These are phyloP conservation scores for Talaromyces sp. DNA, from an alignment of 2,329 filamentous ascomycete genomes.

Conservation along the genomic window DNA sequence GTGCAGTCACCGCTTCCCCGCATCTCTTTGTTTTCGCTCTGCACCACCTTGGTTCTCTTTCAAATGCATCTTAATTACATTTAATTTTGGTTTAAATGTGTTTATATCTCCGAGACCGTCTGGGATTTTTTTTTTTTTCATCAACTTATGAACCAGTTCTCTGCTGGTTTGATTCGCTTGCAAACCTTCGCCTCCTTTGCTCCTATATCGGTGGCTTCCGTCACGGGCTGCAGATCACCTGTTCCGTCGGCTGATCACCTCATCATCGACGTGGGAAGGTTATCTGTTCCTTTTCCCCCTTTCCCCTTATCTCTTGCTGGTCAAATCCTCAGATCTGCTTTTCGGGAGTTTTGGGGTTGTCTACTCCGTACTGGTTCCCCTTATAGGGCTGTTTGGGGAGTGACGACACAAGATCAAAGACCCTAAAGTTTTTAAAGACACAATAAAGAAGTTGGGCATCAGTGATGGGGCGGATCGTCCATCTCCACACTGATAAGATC, in stretches of 20 bases:
- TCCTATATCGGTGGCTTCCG: slow-evolving; percentile 8
- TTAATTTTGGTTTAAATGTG: background rate
- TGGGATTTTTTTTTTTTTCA: background rate
- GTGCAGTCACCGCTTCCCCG: background rate
- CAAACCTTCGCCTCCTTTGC: slow-evolving; percentile 2
- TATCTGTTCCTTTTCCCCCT: background rate
- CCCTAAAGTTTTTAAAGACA: background rate
- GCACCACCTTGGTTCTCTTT: background rate
- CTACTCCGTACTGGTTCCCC: background rate
- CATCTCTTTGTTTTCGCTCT: slow-evolving; percentile 1
- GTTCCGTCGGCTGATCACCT: slow-evolving; percentile 30
- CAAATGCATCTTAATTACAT: background rate
- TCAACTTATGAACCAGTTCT: no score
- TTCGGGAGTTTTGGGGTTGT: background rate
- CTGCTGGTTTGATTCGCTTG: no score
- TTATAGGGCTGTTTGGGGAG: background rate
- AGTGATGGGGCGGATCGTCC: slow-evolving; percentile 18
- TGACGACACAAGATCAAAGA: background rate
- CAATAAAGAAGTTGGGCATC: slow-evolving; percentile 25
- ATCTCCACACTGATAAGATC: slow-evolving; percentile 31
- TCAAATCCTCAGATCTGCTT: background rate
- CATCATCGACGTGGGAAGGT: slow-evolving; percentile 15
- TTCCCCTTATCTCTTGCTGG: background rate
- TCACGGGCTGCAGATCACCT: slow-evolving; percentile 31
- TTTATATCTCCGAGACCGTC: background rate